Percentiles rank a stretch among this genome's conserved stretches.
phyloP scores from a whole-genome alignment of 176 grass and related monocot genomes.

The Pontederia paniculata region DNA sequence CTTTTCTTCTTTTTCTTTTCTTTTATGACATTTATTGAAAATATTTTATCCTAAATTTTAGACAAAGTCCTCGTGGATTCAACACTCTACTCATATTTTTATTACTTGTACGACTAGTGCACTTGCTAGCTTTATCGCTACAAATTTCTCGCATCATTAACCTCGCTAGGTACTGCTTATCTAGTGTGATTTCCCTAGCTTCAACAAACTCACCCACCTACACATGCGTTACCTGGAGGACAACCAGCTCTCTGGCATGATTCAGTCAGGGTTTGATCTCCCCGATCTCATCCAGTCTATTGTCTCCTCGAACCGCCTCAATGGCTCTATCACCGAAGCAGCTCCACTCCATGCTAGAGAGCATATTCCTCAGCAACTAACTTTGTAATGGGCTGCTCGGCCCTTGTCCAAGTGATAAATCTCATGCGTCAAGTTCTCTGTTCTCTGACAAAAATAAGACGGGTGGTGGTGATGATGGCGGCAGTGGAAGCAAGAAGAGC shows the following conservation, averaged over 20 bases:
- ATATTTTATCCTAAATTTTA: too few species aligned
- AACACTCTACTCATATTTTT: too few species aligned
- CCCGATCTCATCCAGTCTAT: conserved; percentile 27
- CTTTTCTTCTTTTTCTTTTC: too few species aligned
- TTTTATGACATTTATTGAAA: too few species aligned
- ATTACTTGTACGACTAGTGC: too few species aligned
- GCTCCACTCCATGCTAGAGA: conserved; percentile 31
- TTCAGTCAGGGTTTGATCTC: conserved; percentile 24
- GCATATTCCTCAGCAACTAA: background rate
- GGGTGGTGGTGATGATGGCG: background rate
- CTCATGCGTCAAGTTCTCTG: conserved; percentile 9
- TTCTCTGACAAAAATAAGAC: background rate
- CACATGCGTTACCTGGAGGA: conserved; percentile 31
- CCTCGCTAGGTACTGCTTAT: conserved; percentile 34
- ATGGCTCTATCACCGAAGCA: conserved; percentile 27
- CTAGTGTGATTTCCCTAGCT: conserved; percentile 31
- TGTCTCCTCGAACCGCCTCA: conserved; percentile 54
- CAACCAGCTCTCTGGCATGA: conserved; percentile 29
- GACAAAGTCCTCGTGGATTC: too few species aligned
- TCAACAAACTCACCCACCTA: conserved; percentile 30
- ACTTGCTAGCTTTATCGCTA: too few species aligned
- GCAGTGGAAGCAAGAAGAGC: background rate
- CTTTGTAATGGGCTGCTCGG: conserved; percentile 33
- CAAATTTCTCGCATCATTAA: too few species aligned
- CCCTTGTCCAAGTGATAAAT: conserved; percentile 4